These are phyloP conservation scores for Daldinia sp. DNA, from an alignment of 2,329 filamentous ascomycete species.

Conservation along the genomic window DNA sequence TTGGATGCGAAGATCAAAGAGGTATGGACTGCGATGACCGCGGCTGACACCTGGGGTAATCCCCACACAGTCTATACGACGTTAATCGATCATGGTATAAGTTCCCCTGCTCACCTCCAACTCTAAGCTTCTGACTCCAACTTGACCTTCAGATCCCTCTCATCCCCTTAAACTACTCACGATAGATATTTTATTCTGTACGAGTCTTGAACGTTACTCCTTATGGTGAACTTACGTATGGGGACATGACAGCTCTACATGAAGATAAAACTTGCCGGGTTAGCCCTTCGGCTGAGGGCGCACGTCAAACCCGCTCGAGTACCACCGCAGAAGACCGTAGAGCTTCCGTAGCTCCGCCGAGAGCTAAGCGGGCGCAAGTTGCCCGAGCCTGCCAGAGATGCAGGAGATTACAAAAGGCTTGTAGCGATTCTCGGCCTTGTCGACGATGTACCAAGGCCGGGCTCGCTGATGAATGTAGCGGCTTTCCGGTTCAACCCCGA, in stretches of 20 bases:
- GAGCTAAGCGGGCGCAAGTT: slow-evolving; percentile 56
- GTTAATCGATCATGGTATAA: slow-evolving; percentile 15
- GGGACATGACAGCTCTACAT: not conserved
- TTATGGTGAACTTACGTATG: not conserved
- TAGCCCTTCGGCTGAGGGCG: not conserved
- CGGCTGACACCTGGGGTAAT: slow-evolving; percentile 11
- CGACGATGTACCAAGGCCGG: slow-evolving; percentile 58
- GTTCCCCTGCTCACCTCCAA: slow-evolving; percentile 21
- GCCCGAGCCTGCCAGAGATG: slow-evolving; percentile 59
- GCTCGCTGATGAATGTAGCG: slow-evolving; percentile 55
- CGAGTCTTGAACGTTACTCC: not conserved
- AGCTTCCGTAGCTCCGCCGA: slow-evolving; percentile 18
- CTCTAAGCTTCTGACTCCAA: slow-evolving; percentile 13
- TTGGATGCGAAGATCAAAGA: slow-evolving; percentile 9
- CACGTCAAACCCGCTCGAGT: not conserved
- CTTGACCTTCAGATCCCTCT: not conserved
- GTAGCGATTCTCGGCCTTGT: slow-evolving; percentile 60
- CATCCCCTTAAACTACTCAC: not conserved
- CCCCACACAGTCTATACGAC: slow-evolving; percentile 24
- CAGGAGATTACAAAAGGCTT: slow-evolving; percentile 58
- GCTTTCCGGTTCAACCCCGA: slow-evolving; percentile 13
- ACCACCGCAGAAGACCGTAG: slow-evolving; percentile 13
- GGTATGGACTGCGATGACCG: not conserved
- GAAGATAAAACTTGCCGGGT: not conserved
- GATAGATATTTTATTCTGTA: not conserved